Conservation (phyloP, 306 rosid species). For the Citrullus colocynthis region DNA sequence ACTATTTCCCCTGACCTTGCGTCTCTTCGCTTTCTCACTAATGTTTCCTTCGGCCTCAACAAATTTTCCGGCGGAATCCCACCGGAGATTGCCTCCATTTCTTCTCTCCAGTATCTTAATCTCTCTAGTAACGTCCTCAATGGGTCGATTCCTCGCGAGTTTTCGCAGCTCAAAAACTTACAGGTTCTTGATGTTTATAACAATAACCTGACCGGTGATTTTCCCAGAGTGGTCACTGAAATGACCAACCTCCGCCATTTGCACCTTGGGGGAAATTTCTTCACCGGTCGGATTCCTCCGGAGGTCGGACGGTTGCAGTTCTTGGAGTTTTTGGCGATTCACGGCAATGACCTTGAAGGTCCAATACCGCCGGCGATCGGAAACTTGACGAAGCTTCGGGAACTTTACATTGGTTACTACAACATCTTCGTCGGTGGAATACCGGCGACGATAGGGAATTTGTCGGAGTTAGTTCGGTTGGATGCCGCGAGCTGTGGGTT, state of each 20-base stretch:
- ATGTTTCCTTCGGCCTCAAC: slow-evolving; percentile 42
- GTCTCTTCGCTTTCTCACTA: slow-evolving; percentile 44
- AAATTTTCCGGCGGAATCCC: slow-evolving; percentile 54
- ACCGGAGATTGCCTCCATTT: slow-evolving; percentile 30
- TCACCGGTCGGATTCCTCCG: slow-evolving; percentile 59
- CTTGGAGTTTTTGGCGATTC: slow-evolving; percentile 62
- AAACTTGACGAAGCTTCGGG: slow-evolving; percentile 41
- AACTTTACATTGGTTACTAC: slow-evolving; percentile 70
- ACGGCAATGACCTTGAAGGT: slow-evolving; percentile 67
- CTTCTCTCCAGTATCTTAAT: slow-evolving; percentile 45
- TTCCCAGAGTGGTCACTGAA: slow-evolving; percentile 40
- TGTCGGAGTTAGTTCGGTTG: slow-evolving; percentile 47
- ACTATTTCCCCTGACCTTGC: slow-evolving; percentile 32
- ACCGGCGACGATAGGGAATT: slow-evolving; percentile 62
- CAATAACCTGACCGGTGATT: slow-evolving; percentile 61
- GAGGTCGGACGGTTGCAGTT: slow-evolving; percentile 48
- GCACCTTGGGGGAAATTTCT: slow-evolving; percentile 81
- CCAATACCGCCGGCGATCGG: slow-evolving; percentile 61
- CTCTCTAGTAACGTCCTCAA: slow-evolving; percentile 73
- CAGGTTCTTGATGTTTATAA: slow-evolving; percentile 66
- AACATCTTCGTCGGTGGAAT: slow-evolving; percentile 50
- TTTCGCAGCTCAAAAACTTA: slow-evolving; percentile 28
- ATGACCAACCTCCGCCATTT: slow-evolving; percentile 54
- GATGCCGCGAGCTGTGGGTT: slow-evolving; percentile 71
- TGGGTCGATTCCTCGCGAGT: slow-evolving; percentile 41